phyloP scores from a whole-genome alignment of 257 asterid genomes.

The Ehretia macrophylla region DNA sequence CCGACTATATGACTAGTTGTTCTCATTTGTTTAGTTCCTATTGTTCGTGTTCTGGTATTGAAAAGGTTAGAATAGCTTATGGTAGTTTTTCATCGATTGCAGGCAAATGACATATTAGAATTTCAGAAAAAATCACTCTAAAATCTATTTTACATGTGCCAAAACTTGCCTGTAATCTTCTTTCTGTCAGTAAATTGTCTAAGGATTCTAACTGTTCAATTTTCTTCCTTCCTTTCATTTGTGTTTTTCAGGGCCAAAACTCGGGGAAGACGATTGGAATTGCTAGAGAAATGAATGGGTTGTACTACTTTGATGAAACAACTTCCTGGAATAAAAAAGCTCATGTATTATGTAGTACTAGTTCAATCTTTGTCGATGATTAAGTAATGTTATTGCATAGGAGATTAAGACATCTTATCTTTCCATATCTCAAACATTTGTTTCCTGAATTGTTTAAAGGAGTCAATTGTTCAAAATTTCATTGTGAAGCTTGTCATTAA shows the following conservation, averaged over 20 bases:
- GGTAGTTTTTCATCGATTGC: neutral
- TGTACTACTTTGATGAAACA: neutral
- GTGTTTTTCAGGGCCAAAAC: neutral
- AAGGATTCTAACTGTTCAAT: neutral
- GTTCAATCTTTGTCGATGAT: neutral
- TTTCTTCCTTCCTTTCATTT: neutral
- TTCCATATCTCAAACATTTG: neutral
- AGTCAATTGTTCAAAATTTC: no score
- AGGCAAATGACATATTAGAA: neutral
- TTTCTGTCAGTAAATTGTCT: neutral
- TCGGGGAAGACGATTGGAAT: conserved; percentile 1
- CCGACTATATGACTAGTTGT: neutral
- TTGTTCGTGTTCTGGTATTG: neutral
- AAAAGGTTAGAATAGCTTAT: neutral
- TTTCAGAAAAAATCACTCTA: neutral
- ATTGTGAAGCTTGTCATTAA: neutral
- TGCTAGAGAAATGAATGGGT: neutral
- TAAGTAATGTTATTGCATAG: neutral
- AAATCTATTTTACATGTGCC: neutral
- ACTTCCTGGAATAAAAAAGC: neutral
- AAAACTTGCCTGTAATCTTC: neutral
- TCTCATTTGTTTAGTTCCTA: no score
- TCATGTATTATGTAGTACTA: neutral
- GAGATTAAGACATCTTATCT: neutral
- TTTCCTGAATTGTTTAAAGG: no score